phyloP scores from a whole-genome alignment of 2,329 filamentous ascomycete genomes.

The Hypoxylon sp. region DNA sequence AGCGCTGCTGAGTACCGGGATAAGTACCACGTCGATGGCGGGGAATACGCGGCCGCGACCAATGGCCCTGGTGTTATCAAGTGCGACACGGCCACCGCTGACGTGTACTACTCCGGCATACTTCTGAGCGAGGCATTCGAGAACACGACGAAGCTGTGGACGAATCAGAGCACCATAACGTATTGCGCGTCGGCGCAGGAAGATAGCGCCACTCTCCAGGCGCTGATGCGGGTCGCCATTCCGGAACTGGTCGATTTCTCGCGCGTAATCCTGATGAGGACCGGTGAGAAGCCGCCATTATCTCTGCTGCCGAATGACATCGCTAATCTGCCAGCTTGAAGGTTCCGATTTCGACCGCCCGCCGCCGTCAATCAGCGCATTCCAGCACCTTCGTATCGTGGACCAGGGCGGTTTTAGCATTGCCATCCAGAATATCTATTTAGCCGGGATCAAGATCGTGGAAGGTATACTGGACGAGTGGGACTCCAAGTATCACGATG shows the following conservation, averaged over 20 bases:
- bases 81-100: constrained; percentile 78
- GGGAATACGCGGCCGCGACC: constrained; percentile 60
- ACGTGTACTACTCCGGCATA: constrained; percentile 78
- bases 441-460: constrained; percentile 75
- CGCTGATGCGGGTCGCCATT: constrained; percentile 71
- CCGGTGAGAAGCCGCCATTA: constrained; percentile 58
- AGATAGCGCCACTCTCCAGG: constrained; percentile 78
- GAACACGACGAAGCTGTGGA: constrained; percentile 74
- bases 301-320: neutral
- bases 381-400: constrained; percentile 71
- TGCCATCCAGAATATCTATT: constrained; percentile 76
- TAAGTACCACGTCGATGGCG: constrained; percentile 63
- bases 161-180: constrained; percentile 72
- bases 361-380: constrained; percentile 68
- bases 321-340: constrained; percentile 15
- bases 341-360: constrained; percentile 81
- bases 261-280: constrained; percentile 77
- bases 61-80: constrained; percentile 69
- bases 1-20: constrained; percentile 68
- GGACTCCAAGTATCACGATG: constrained; percentile 70
- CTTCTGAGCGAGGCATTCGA: constrained; percentile 75
- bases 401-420: constrained; percentile 76
- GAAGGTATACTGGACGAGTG: constrained; percentile 74
- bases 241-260: constrained; percentile 74
- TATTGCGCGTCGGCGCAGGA: constrained; percentile 83